phyloP scores from a whole-genome alignment of 768 basidiomycete species.

The Suillus sp. region DNA sequence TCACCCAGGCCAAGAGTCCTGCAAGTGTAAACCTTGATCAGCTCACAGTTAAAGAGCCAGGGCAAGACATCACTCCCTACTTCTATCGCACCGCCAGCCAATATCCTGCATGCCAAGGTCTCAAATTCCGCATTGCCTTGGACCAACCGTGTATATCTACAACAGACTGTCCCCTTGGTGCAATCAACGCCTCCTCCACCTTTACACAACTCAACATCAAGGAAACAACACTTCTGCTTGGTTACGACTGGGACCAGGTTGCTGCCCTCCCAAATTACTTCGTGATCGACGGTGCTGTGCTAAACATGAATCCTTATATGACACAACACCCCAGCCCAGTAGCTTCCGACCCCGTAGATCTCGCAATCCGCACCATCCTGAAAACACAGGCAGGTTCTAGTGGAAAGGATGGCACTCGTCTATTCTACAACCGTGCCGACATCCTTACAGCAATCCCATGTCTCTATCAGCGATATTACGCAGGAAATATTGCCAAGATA shows the following conservation, averaged over 20 bases:
- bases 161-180: conserved; percentile 67
- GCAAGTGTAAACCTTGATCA: conserved; percentile 57
- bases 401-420: conserved; percentile 88
- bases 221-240: conserved; percentile 70
- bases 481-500: conserved; percentile 95
- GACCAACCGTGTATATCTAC: conserved; percentile 69
- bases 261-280: conserved; percentile 70
- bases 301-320: conserved; percentile 91
- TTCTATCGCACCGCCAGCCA: conserved; percentile 73
- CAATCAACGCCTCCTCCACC: conserved; percentile 57
- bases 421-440: conserved; percentile 74
- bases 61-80: conserved; percentile 87
- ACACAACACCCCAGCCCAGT: conserved; percentile 67
- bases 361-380: conserved; percentile 77
- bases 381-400: conserved; percentile 45
- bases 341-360: conserved; percentile 76
- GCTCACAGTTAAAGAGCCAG: conserved; percentile 58
- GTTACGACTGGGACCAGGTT: conserved; percentile 93
- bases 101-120: conserved; percentile 64
- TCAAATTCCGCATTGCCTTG: conserved; percentile 67
- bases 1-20: conserved; percentile 51
- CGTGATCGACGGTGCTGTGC: conserved; percentile 90
- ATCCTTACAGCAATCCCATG: conserved; percentile 76
- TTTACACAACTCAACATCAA: conserved; percentile 61
- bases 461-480: conserved; percentile 81